Conservation (phyloP, 805 yeast species). For the Metschnikowia noctiluminum region DNA sequence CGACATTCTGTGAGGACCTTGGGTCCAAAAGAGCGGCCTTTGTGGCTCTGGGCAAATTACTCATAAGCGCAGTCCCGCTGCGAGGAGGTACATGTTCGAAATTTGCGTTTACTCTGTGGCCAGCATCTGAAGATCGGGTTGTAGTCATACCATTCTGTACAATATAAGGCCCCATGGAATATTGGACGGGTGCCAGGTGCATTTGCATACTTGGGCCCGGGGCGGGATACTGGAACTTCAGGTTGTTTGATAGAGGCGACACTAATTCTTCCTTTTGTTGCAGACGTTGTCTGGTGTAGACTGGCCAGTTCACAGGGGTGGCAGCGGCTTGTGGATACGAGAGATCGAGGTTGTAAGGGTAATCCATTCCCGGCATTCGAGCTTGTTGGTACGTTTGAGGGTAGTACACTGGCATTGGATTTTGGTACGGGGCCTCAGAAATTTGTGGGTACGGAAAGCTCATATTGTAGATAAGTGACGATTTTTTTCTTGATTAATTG, state of each 20-base stretch:
- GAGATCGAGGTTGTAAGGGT: conserved; percentile 4
- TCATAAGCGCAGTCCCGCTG: background rate
- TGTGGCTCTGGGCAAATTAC: background rate
- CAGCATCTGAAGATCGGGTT: background rate
- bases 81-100: background rate
- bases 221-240: conserved; percentile 1
- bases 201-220: background rate
- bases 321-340: conserved; percentile 5
- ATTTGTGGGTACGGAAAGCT: conserved; percentile 1
- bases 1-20: background rate
- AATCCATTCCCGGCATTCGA: conserved; percentile 3
- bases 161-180: conserved; percentile 3
- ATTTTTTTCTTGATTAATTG: background rate
- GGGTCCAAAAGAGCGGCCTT: background rate
- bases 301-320: background rate
- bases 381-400: conserved; percentile 1
- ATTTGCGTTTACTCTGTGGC: background rate
- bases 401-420: conserved; percentile 1
- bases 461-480: background rate
- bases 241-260: conserved; percentile 7
- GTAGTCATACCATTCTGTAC: background rate
- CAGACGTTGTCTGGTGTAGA: background rate
- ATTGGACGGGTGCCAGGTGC: conserved; percentile 1
- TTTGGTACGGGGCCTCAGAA: conserved; percentile 3
- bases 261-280: conserved; percentile 5